Evolutionary conservation across 202 grass and related monocot genomes (phyloP), one percentile per base, ranked within the genome.

Genomic region (Schoenoplectus tabernaemontani): DNA sequence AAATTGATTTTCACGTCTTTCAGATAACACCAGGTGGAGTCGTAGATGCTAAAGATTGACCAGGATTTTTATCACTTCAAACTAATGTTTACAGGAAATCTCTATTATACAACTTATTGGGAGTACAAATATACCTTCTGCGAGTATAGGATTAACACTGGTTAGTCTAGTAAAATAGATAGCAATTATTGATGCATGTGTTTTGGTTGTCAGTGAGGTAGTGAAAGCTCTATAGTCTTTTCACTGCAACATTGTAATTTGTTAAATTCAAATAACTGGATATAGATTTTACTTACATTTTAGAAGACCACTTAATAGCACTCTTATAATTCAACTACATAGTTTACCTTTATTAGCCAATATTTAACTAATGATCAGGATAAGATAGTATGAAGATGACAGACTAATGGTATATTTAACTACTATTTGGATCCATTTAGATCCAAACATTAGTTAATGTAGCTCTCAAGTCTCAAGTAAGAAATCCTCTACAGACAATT

Each of bases 1-100:
- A 48, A 86, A 39, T 9, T 64, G 5, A 56, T 19, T 28, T 26
- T 57, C 82, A 92, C 91, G 68, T 97, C 90, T 97, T 97, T 82
- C 89, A 92, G 94, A 87, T 97, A 76, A 85, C 94, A 10, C 58
- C 91, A 90, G 91, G 94, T 33, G 91, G 91, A 43, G 42, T 97
- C 38, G 88, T 33, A 79, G 94, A 97, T 74, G 94, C 75, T 39
- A 97, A 97, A 79, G 94, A 97, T 78, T 97, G 78, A 97, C 9
- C 7, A 36, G 8, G 32, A 74, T 37, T 56, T 54, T 36, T 20
- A 37, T 56, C 26, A 20, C 28, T 32, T 73, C 44, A n/a, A 8
- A 17, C 46, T 51, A 73, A 15, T 48, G 69, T 33, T 73, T 76
- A 76, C 48, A 76, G 46, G 26, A 54, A 54, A 20, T 37, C 48